Evolutionary conservation across 768 basidiomycete species (phyloP), one percentile per base, ranked within the genome.

Genomic region (Suillus clintonianus): DNA sequence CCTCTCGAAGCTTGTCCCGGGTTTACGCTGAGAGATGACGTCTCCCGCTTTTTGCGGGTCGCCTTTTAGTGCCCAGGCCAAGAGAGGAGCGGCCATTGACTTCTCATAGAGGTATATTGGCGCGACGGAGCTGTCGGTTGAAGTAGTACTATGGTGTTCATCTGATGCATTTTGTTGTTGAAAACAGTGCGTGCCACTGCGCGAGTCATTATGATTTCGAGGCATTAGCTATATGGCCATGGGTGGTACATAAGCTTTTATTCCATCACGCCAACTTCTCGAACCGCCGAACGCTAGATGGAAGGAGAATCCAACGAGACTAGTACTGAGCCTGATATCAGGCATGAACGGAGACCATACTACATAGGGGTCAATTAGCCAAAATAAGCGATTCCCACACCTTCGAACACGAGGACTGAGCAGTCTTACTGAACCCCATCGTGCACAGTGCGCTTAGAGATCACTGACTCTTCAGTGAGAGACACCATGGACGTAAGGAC

Each of bases 401-500:
- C 43, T 45, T 45, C 4, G 43, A 45, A 7, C 42, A 19, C 42
- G 19, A n/a, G 42, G 19, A 3, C 37, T 9, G 4, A 42, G 39
- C 39, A 15, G 39, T 2, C 27, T 27, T 27, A 4, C 27, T 27
- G 27, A 5, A 14, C 14, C 14, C 14, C 14, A 41, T 14, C 17
- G 19, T n/a, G 42, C 19, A 43, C n/a, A 27, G 27, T 43, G 24
- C 6, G 5, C 41, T 42, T 42, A 42, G 41, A 48, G 14, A 17
- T 30, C 17, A 30, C 50, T 30, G 27, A 37, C 36, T 24, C 13
- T 36, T 37, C 36, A 56, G 22, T 32, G 36, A 27, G 5, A 30
- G 15, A 34, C n/a, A 37, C 8, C 48, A 73, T 74, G 73, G 37
- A 27, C 34, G 39, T 70, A 58, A 34, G 37, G 60, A 64, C 45